phyloP scores from a whole-genome alignment of 495 filamentous ascomycete genomes.

The Podospora bellae-mahoneyi region DNA sequence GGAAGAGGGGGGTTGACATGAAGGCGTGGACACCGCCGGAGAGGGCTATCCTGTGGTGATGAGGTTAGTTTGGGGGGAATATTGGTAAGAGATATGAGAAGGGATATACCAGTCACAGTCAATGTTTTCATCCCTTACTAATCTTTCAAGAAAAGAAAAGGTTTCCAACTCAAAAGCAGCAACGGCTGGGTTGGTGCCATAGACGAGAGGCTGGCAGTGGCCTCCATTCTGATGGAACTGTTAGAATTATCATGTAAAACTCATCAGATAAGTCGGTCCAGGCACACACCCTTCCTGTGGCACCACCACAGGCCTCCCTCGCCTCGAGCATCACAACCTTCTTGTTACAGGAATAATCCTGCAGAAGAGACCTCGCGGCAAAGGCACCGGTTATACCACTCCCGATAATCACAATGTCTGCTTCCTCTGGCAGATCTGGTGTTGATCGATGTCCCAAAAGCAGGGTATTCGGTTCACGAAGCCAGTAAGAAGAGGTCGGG shows the following conservation, averaged over 20 bases:
- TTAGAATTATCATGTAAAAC: neutral
- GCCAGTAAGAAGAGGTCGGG: conserved; percentile 73
- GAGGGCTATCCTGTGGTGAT: conserved; percentile 34
- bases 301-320: conserved; percentile 73
- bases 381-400: conserved; percentile 69
- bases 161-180: conserved; percentile 64
- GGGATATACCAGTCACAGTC: conserved; percentile 55
- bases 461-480: conserved; percentile 52
- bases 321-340: conserved; percentile 74
- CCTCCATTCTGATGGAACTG: conserved; percentile 57
- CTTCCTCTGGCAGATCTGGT: conserved; percentile 53
- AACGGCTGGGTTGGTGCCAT: conserved; percentile 47
- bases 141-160: conserved; percentile 47
- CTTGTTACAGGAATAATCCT: conserved; percentile 34
- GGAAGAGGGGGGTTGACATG: conserved; percentile 47
- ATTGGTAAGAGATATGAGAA: neutral
- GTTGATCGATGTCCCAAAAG: conserved; percentile 61
- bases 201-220: conserved; percentile 66
- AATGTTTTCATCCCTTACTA: conserved; percentile 52
- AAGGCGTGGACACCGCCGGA: conserved; percentile 51
- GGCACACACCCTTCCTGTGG: conserved; percentile 63
- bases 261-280: neutral
- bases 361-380: conserved; percentile 59
- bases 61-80: neutral
- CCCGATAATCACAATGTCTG: conserved; percentile 67